These are phyloP conservation scores for Dalbergia oliveri DNA, from an alignment of 306 rosid species.

Conservation along the genomic window DNA sequence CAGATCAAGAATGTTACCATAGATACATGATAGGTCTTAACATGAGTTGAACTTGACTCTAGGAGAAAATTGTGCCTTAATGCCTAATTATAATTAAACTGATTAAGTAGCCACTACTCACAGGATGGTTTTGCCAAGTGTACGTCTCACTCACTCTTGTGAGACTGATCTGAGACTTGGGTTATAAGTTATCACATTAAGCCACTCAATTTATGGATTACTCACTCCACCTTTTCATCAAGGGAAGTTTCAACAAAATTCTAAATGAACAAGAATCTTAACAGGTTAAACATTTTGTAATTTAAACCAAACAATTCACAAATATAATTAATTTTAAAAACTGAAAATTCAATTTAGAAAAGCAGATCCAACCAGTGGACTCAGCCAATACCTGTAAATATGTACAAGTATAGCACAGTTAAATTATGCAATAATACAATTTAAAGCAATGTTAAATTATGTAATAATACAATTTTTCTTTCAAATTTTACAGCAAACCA, in stretches of 20 bases:
- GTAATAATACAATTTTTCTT: background rate
- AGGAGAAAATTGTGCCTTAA: background rate
- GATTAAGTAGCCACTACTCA: background rate
- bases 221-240: background rate
- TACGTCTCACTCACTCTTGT: background rate
- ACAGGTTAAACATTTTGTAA: background rate
- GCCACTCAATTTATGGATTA: background rate
- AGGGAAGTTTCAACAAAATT: background rate
- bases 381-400: background rate
- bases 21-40: conserved; percentile 3
- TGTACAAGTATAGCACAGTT: background rate
- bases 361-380: background rate
- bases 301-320: background rate
- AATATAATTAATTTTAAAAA: background rate
- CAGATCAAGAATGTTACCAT: conserved; percentile 7
- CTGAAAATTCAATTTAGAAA: background rate
- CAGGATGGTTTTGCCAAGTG: conserved; percentile 1
- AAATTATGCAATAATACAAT: background rate
- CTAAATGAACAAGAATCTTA: background rate
- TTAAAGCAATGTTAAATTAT: background rate
- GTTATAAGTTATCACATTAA: background rate
- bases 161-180: background rate
- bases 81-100: background rate
- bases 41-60: background rate
- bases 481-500: background rate